Percentiles rank a stretch among this genome's conserved stretches.
These are phyloP conservation scores for Talaromyces islandicus DNA, from an alignment of 2,329 filamentous ascomycete species.

Conservation along the genomic window DNA sequence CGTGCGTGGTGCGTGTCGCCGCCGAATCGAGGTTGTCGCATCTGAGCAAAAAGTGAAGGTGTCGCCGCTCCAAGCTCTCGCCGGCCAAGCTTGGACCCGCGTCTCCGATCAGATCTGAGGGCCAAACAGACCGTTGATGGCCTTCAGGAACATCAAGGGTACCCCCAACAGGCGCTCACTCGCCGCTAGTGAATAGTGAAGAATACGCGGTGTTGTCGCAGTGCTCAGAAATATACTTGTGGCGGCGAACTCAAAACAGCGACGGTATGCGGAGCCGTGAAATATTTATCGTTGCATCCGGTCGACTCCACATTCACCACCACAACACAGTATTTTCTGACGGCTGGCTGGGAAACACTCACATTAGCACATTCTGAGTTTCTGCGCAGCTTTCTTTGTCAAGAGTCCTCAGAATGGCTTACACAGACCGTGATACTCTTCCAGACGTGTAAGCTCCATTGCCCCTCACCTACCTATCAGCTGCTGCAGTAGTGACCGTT, in stretches of 20 bases:
- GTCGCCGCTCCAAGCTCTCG: not conserved
- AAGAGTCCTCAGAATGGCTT: slow-evolving; percentile 36
- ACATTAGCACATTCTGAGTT: not conserved
- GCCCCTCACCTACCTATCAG: not conserved
- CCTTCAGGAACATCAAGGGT: not conserved
- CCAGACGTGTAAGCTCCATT: slow-evolving; percentile 32
- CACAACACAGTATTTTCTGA: not conserved
- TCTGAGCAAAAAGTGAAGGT: not conserved
- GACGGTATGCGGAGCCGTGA: not conserved
- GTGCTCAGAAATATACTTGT: slow-evolving; percentile 12
- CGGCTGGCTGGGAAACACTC: too few relatives aligned
- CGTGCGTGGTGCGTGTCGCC: slow-evolving; percentile 1
- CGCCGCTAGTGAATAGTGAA: not conserved
- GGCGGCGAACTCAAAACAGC: not conserved
- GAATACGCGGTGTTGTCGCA: not conserved
- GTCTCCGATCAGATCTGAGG: not conserved
- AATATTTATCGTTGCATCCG: not conserved
- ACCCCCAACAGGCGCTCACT: not conserved
- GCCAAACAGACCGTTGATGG: not conserved
- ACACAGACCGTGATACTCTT: slow-evolving; percentile 40
- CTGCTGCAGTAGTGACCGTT: slow-evolving; percentile 6
- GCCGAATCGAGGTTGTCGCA: not conserved
- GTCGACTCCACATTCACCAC: not conserved
- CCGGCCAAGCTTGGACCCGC: not conserved
- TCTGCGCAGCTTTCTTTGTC: not conserved